Conservation (phyloP, 805 yeast genomes). For the Candida fluviatilis region DNA sequence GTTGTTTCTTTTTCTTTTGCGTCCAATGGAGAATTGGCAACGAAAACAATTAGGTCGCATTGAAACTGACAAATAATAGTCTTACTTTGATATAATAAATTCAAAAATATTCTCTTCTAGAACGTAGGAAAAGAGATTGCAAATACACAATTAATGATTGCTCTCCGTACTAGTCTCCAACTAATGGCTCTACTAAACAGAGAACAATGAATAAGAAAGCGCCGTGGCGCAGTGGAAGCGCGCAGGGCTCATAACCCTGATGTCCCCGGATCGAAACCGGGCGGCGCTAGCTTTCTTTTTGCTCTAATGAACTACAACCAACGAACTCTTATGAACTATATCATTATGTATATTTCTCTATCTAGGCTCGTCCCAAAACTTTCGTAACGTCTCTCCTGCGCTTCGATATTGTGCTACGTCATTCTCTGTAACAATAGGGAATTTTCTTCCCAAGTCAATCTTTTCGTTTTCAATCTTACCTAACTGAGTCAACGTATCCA, state of each 20-base stretch:
- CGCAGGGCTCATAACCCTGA: conserved; percentile 99
- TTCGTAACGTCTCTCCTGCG: conserved; percentile 14
- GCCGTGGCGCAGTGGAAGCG: conserved; percentile 99
- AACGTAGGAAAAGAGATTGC: no score
- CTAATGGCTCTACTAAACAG: no score
- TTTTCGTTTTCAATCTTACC: conserved; percentile 17
- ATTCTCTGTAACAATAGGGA: conserved; percentile 16
- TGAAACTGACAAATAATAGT: no score
- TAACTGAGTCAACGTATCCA: conserved; percentile 17
- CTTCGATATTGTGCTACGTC: conserved; percentile 11
- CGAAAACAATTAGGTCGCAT: no score
- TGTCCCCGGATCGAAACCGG: conserved; percentile 96
- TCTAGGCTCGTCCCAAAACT: conserved; percentile 17
- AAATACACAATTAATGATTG: no score
- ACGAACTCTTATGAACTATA: no score
- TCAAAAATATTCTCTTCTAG: no score
- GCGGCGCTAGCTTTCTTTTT: conserved; percentile 64
- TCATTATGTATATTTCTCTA: background rate
- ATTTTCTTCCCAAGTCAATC: conserved; percentile 16
- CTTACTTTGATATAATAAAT: no score
- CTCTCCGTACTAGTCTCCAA: no score
- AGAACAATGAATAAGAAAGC: conserved; percentile 40
- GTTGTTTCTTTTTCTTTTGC: no score
- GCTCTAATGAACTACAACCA: background rate
- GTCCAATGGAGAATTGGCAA: no score